phyloP scores from a whole-genome alignment of 805 yeast genomes.

The Saccharomycopsis capsularis region DNA sequence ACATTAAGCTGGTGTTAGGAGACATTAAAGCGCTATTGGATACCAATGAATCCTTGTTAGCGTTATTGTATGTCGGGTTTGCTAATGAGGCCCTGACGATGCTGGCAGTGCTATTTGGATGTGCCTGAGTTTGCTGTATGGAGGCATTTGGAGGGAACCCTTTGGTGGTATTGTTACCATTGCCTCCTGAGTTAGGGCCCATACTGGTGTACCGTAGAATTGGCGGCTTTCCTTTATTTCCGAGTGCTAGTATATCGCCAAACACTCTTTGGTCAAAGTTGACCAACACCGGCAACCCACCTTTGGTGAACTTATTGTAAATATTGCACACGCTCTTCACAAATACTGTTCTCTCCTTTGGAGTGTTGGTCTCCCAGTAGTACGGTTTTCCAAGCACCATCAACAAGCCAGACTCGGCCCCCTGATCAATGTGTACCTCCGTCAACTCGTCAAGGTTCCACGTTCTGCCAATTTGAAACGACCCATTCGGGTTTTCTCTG shows the following conservation, averaged over 20 bases:
- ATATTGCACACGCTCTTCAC: slow-evolving; percentile 45
- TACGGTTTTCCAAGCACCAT: slow-evolving; percentile 67
- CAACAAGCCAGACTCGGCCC: slow-evolving; percentile 48
- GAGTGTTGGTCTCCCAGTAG: slow-evolving; percentile 68
- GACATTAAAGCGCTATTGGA: neutral
- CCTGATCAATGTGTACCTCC: slow-evolving; percentile 46
- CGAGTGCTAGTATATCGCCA: slow-evolving; percentile 20
- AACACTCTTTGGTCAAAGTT: slow-evolving; percentile 43
- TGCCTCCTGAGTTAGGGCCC: neutral
- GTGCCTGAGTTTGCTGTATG: neutral
- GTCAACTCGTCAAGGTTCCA: slow-evolving; percentile 77
- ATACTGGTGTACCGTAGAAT: slow-evolving; percentile 9
- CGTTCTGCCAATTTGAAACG: slow-evolving; percentile 85
- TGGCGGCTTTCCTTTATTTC: slow-evolving; percentile 19
- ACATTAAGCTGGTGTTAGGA: neutral
- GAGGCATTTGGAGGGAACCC: too few species aligned
- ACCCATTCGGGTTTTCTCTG: slow-evolving; percentile 64
- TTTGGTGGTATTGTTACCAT: too few species aligned
- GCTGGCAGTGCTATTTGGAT: neutral
- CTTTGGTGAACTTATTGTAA: slow-evolving; percentile 49
- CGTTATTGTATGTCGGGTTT: slow-evolving; percentile 11
- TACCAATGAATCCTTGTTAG: slow-evolving; percentile 8
- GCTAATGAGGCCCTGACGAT: slow-evolving; percentile 7
- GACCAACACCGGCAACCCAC: slow-evolving; percentile 45
- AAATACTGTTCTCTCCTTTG: slow-evolving; percentile 55